A percentile compares a stretch with the other conserved stretches of the same genome.
Evolutionary conservation across 2,329 filamentous ascomycete genomes (phyloP).

Genomic region (Talaromyces atroroseus): DNA sequence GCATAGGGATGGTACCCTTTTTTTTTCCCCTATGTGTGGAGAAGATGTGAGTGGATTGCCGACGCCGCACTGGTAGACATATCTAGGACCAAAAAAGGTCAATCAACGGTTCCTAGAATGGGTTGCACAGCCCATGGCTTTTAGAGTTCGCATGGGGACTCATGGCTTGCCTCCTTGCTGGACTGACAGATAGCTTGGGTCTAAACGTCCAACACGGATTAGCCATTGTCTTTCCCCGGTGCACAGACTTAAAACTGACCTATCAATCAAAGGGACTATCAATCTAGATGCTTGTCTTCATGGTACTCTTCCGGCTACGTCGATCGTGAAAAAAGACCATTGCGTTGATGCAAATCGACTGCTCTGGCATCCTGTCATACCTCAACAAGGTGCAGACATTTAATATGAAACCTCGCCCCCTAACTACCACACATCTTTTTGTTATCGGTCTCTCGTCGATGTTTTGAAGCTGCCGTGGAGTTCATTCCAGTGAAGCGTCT

Average conservation of each 20-base stretch:
- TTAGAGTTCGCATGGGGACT: conserved; percentile 12
- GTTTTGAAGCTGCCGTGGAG: not conserved
- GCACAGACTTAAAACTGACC: conserved; percentile 9
- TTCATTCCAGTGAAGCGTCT: not conserved
- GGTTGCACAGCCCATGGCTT: conserved; percentile 2
- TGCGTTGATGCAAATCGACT: not conserved
- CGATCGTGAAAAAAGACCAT: conserved; percentile 3
- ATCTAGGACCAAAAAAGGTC: not conserved
- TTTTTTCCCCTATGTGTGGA: not conserved
- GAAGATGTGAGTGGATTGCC: not conserved
- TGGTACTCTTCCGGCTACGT: not conserved
- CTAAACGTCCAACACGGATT: not conserved
- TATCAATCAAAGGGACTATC: not conserved
- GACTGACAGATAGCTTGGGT: not conserved
- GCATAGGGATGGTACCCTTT: not conserved
- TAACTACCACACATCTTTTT: not conserved
- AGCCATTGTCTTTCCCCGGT: conserved; percentile 4
- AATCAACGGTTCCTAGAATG: conserved; percentile 1
- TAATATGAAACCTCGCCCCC: not conserved
- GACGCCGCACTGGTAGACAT: not conserved
- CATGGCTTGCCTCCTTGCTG: conserved; percentile 13
- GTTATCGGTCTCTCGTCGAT: not conserved
- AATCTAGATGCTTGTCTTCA: not conserved
- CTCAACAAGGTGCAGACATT: not conserved
- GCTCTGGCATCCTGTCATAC: conserved; percentile 1